Percentiles rank a stretch among this genome's conserved stretches.
phyloP scores from a whole-genome alignment of 768 basidiomycete genomes.

The Steccherinum ochraceum region DNA sequence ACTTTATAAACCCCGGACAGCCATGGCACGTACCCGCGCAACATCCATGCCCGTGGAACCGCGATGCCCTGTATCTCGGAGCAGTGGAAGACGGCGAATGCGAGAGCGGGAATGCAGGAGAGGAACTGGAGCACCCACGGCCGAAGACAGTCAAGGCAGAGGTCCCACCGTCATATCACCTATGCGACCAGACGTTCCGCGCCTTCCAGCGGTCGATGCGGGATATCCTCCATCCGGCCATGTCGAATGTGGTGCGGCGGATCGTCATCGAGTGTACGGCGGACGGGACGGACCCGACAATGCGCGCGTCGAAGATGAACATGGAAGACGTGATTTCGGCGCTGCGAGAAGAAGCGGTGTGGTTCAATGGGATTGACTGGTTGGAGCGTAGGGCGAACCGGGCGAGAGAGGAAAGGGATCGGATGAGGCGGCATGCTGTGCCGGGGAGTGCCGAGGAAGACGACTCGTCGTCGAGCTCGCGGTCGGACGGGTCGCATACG shows the following conservation, averaged over 20 bases:
- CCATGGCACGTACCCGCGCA: slow-evolving; percentile 26
- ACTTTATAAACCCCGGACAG: slow-evolving; percentile 32
- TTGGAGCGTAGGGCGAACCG: slow-evolving; percentile 39
- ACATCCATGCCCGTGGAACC: slow-evolving; percentile 60
- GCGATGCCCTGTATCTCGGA: slow-evolving; percentile 18
- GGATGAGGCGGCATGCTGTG: slow-evolving; percentile 13
- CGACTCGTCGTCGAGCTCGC: slow-evolving; percentile 43
- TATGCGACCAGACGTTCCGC: slow-evolving; percentile 60
- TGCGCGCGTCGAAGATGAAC: slow-evolving; percentile 47
- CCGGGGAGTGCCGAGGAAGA: slow-evolving; percentile 33
- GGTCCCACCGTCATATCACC: slow-evolving; percentile 51
- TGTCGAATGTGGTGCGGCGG: slow-evolving; percentile 63
- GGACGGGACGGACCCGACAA: slow-evolving; percentile 45
- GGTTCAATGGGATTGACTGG: slow-evolving; percentile 76
- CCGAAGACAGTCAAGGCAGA: slow-evolving; percentile 41
- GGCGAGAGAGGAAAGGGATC: slow-evolving; percentile 20
- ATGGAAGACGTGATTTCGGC: slow-evolving; percentile 54
- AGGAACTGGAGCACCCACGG: slow-evolving; percentile 41
- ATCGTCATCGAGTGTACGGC: slow-evolving; percentile 57
- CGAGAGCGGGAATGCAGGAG: slow-evolving; percentile 17
- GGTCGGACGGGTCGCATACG: slow-evolving; percentile 46
- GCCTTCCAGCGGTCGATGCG: slow-evolving; percentile 56
- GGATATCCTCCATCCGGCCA: slow-evolving; percentile 53
- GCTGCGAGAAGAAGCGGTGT: slow-evolving; percentile 53
- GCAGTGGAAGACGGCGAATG: slow-evolving; percentile 17